phyloP scores from a whole-genome alignment of 2,329 filamentous ascomycete genomes.

The Rhexocercosporidium sp. region DNA sequence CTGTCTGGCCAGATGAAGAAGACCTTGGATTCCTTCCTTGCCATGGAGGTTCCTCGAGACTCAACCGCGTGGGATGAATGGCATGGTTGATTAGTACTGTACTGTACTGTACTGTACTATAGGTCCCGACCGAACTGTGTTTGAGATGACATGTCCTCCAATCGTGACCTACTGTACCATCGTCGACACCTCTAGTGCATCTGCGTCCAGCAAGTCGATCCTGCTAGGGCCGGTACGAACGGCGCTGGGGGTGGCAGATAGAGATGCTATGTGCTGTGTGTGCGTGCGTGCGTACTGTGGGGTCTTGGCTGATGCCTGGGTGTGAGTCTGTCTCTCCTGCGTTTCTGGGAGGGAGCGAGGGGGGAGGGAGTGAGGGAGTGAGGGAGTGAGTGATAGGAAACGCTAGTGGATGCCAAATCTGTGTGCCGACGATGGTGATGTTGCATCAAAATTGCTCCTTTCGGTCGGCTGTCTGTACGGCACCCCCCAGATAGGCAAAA shows the following conservation, averaged over 20 bases:
- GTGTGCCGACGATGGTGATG: slow-evolving; percentile 1
- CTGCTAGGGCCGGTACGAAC: slow-evolving; percentile 9
- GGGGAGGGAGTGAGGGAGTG: too few relatives aligned
- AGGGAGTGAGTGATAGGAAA: too few relatives aligned
- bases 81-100: background rate
- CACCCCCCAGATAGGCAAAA: background rate
- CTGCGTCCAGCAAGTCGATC: too few relatives aligned
- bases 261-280: background rate
- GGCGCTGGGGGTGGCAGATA: slow-evolving; percentile 5
- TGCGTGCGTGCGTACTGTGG: slow-evolving; percentile 2
- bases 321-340: background rate
- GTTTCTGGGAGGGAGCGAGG: background rate
- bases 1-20: background rate
- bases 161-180: too few relatives aligned
- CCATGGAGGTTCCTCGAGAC: too few relatives aligned
- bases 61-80: slow-evolving; percentile 2
- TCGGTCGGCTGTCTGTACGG: background rate
- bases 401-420: background rate
- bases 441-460: background rate
- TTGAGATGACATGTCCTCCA: background rate
- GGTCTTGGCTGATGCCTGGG: background rate
- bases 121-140: too few relatives aligned
- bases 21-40: too few relatives aligned
- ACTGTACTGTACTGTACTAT: too few relatives aligned
- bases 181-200: too few relatives aligned